These are phyloP conservation scores for Talaromyces albobiverticillius DNA, from an alignment of 2,329 filamentous ascomycete genomes.

Conservation along the genomic window DNA sequence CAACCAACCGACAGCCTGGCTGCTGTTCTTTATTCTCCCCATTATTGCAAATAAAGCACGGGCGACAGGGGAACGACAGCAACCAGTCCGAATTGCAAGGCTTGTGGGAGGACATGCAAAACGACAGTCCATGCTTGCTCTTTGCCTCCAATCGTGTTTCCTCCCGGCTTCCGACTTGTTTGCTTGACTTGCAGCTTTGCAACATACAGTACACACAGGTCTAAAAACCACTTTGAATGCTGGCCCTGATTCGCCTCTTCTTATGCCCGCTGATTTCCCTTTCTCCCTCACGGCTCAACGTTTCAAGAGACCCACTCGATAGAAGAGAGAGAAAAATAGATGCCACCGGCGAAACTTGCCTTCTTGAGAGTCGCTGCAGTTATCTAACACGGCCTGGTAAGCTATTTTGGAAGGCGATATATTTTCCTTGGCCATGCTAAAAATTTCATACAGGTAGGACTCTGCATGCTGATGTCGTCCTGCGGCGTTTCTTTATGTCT, in stretches of 20 bases:
- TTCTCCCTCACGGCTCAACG: constrained; percentile 1
- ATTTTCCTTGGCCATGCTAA: neutral
- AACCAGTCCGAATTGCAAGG: neutral
- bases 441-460: neutral
- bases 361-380: neutral
- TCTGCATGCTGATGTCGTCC: neutral
- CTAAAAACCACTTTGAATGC: neutral
- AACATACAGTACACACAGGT: neutral
- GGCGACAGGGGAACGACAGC: neutral
- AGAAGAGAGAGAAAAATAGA: neutral
- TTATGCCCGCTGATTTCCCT: neutral
- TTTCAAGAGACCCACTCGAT: constrained; percentile 4
- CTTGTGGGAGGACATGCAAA: constrained; percentile 5
- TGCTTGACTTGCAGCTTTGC: constrained; percentile 10
- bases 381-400: neutral
- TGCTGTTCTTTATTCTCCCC: neutral
- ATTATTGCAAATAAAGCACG: neutral
- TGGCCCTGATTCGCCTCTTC: constrained; percentile 2
- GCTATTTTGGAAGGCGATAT: too few relatives aligned
- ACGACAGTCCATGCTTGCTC: constrained; percentile 2
- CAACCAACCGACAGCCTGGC: neutral
- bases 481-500: constrained; percentile 4
- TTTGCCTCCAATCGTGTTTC: constrained; percentile 7
- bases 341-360: neutral
- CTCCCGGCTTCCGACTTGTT: constrained; percentile 14